Evolutionary conservation across 306 rosid genomes (phyloP), one percentile per base, ranked within the genome.

Genomic region (Dicorynia guianensis): DNA sequence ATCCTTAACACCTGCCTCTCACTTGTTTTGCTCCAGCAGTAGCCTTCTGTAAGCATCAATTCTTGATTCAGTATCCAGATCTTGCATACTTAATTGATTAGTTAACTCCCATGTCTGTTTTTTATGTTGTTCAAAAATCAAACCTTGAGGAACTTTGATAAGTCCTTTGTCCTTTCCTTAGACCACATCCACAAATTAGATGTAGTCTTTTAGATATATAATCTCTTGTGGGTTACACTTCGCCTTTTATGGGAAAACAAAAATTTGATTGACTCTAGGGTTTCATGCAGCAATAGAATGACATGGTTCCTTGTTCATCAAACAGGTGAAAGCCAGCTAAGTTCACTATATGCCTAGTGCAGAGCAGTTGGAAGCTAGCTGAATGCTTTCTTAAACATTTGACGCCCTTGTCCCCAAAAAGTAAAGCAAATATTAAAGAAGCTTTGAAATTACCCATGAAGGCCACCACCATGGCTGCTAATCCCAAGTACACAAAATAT

Each of bases 11-110:
- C 93, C 46, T 87, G 98, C 47, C 98, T 87, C 85, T 95, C 98
- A 11, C 97, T 92, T 18, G 97, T 95, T 89, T 92, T 95, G 79
- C 98, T 92, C 98, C 98, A 95, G 60, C 98, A 95, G 52, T 87
- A 92, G 3, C 98, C 98, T 78, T 95, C 98, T 95, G 87, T 85
- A 77, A 70, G 63, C 58, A 76, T 48, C 68, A 49, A 30, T 15
- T 60, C 5, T 20, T 52, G 14, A 69, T 46, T 35, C 38, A 76
- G 18, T 17, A 19, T 75, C 68, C n/a, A 52, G 49, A 63, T 48
- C 19, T 62, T 73, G 19, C 30, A 74, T 59, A 66, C 35, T 10
- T 6, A 4, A 38, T 30, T 63, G n/a, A 36, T 20, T 50, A 20
- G 6, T 5, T 44, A 17, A 25, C 30, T 25, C 30, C 30, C 30